phyloP scores from a whole-genome alignment of 1,139 yeast genomes.

The Suhomyces bolitotheri region DNA sequence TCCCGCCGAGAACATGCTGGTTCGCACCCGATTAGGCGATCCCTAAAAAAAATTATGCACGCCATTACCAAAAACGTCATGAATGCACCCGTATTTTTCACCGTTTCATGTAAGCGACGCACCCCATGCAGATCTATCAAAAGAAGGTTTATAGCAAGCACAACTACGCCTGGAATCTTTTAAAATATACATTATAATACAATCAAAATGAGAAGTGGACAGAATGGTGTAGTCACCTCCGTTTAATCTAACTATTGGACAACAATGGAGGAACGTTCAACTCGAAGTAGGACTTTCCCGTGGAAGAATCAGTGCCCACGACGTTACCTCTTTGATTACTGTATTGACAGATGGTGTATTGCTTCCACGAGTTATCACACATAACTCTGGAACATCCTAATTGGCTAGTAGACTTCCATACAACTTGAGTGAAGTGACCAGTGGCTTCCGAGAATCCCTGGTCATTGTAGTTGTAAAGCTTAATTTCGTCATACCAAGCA shows the following conservation, averaged over 20 bases:
- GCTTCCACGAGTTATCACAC: slow-evolving; percentile 52
- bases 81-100: too few relatives aligned
- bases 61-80: too few relatives aligned
- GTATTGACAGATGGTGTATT: slow-evolving; percentile 71
- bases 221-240: too few relatives aligned
- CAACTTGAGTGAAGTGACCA: slow-evolving; percentile 70
- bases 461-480: slow-evolving; percentile 45
- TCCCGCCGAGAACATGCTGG: too few relatives aligned
- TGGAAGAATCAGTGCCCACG: slow-evolving; percentile 34
- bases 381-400: slow-evolving; percentile 63
- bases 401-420: slow-evolving; percentile 59
- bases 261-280: slow-evolving; percentile 48
- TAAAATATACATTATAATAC: too few relatives aligned
- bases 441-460: slow-evolving; percentile 47
- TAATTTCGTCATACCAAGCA: slow-evolving; percentile 67
- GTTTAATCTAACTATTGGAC: neutral
- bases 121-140: too few relatives aligned
- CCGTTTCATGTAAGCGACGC: too few relatives aligned
- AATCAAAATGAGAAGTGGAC: too few relatives aligned
- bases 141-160: too few relatives aligned
- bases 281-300: slow-evolving; percentile 45
- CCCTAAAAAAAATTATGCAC: too few relatives aligned
- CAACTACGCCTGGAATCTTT: too few relatives aligned
- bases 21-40: too few relatives aligned
- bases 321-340: slow-evolving; percentile 58